phyloP scores from a whole-genome alignment of 2,329 filamentous ascomycete genomes.

The Hysterium pulicare region DNA sequence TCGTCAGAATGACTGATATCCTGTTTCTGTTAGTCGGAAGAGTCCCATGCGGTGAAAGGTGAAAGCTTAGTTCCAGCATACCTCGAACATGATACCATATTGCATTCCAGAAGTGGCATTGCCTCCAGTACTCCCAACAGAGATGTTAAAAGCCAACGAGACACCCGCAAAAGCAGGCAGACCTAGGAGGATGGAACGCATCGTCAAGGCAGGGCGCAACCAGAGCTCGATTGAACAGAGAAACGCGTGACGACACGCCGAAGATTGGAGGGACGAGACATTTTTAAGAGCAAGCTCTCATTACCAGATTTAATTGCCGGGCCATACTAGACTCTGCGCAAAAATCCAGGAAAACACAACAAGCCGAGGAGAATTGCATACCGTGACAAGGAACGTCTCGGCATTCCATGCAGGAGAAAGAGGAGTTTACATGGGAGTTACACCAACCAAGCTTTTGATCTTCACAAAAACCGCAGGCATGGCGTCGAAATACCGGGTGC shows the following conservation, averaged over 20 bases:
- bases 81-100: conserved; percentile 16
- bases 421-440: background rate
- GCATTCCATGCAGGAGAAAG: too few relatives aligned
- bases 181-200: conserved; percentile 6
- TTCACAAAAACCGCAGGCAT: background rate
- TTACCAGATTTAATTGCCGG: too few relatives aligned
- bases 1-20: conserved; percentile 65
- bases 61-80: conserved; percentile 1
- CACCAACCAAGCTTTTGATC: background rate
- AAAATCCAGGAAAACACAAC: too few relatives aligned
- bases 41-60: background rate
- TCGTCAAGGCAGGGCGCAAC: conserved; percentile 1
- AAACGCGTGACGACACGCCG: too few relatives aligned
- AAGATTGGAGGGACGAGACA: too few relatives aligned
- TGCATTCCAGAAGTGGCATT: conserved; percentile 12
- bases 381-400: too few relatives aligned
- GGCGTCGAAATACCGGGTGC: background rate
- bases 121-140: conserved; percentile 11
- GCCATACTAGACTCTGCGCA: too few relatives aligned
- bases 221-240: background rate
- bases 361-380: too few relatives aligned
- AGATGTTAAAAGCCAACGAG: conserved; percentile 7
- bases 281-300: background rate
- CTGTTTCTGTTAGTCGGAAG: conserved; percentile 24
- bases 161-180: conserved; percentile 4